A percentile compares a stretch with the other conserved stretches of the same genome.
These are phyloP conservation scores for Wallacemonas sp. DNA, from an alignment of 208 protist species.

Conservation along the genomic window DNA sequence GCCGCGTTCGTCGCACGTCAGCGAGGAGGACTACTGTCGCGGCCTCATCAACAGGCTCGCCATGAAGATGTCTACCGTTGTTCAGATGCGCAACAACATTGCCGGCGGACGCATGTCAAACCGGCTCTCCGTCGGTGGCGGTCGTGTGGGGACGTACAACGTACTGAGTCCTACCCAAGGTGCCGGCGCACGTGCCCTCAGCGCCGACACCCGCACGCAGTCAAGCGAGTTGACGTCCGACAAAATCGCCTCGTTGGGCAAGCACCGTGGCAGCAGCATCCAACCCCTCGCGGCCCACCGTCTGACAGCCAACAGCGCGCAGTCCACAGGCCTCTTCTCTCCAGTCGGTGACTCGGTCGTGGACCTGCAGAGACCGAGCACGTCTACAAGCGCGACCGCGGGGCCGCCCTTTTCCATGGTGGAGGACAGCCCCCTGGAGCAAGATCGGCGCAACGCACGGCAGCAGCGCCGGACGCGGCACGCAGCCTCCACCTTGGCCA, in stretches of 20 bases:
- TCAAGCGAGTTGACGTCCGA: not conserved
- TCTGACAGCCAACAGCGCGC: not conserved
- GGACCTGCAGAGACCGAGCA: not conserved
- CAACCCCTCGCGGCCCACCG: not conserved
- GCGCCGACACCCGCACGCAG: not conserved
- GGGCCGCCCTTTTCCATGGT: not conserved
- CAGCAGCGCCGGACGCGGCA: not conserved
- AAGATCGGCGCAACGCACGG: not conserved
- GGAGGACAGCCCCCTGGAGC: not conserved
- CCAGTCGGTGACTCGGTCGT: not conserved
- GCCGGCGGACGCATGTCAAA: not conserved
- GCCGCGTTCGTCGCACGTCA: constrained; percentile 1
- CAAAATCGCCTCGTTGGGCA: not conserved
- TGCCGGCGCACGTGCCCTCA: not conserved
- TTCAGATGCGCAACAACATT: constrained; percentile 4
- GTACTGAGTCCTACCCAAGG: not conserved
- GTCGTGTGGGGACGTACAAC: not conserved
- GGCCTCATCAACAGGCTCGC: constrained; percentile 34
- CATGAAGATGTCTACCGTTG: constrained; percentile 13
- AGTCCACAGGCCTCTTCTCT: not conserved
- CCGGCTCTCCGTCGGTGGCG: not conserved
- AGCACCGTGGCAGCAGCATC: not conserved
- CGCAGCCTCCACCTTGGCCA: not conserved
- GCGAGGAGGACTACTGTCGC: constrained; percentile 33
- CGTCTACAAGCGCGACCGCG: not conserved